Conservation (phyloP, 805 yeast genomes). For the Pichia deserticola region DNA sequence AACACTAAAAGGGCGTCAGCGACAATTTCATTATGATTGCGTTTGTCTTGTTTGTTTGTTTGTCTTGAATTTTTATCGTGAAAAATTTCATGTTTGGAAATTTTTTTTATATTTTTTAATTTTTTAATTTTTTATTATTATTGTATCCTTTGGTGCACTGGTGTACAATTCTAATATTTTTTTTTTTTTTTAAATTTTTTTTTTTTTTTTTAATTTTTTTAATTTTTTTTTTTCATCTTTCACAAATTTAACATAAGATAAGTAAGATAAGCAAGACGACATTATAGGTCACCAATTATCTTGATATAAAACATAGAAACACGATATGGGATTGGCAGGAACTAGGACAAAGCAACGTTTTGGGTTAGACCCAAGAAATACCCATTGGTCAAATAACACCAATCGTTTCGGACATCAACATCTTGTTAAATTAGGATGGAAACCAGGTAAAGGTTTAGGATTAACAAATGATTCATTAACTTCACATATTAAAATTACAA, state of each 20-base stretch:
- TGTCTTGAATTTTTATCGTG: not conserved
- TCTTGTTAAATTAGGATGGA: slow-evolving; percentile 81
- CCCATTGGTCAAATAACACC: slow-evolving; percentile 86
- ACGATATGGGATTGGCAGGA: slow-evolving; percentile 73
- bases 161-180: too few relatives aligned
- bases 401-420: slow-evolving; percentile 83
- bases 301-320: too few relatives aligned
- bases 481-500: slow-evolving; percentile 71
- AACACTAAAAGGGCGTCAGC: too few relatives aligned
- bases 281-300: too few relatives aligned
- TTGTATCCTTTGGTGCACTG: not conserved
- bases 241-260: not conserved
- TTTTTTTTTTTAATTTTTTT: too few relatives aligned
- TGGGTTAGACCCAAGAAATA: slow-evolving; percentile 90
- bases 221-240: too few relatives aligned
- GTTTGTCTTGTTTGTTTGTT: too few relatives aligned
- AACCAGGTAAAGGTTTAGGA: slow-evolving; percentile 87
- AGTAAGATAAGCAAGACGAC: not conserved
- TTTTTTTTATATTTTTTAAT: too few relatives aligned
- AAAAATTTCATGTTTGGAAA: not conserved
- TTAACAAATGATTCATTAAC: slow-evolving; percentile 57
- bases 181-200: too few relatives aligned
- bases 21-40: too few relatives aligned
- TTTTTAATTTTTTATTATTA: not conserved
- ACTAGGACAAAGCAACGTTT: slow-evolving; percentile 73